Evolutionary conservation across 192 early-diverging fungal species (phyloP).

Genomic region (Linnemannia exigua): DNA sequence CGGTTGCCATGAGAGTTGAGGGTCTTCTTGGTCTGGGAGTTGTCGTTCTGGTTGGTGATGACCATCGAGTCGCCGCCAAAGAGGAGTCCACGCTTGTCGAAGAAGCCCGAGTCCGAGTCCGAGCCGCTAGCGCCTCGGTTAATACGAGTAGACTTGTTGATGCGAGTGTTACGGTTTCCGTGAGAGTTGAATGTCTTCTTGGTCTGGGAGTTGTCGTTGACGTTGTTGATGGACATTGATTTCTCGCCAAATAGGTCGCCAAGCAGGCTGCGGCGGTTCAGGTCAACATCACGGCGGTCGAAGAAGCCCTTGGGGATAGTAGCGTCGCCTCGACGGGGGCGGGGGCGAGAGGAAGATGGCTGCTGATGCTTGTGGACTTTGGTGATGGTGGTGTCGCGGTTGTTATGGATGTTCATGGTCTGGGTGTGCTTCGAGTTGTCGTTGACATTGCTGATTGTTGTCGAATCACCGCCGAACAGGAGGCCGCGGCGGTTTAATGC

Average conservation of each 20-base stretch:
- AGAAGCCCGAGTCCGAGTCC: background rate
- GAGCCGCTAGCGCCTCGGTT: no score
- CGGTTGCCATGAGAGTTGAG: constrained; percentile 11
- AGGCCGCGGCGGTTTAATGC: background rate
- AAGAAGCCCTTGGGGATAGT: constrained; percentile 14
- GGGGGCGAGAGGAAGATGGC: background rate
- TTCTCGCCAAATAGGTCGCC: constrained; percentile 18
- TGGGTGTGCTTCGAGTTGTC: constrained; percentile 24
- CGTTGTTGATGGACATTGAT: constrained; percentile 26
- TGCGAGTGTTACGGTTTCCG: constrained; percentile 19
- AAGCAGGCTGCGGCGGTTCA: constrained; percentile 18
- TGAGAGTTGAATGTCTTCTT: constrained; percentile 24
- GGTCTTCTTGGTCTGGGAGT: constrained; percentile 11
- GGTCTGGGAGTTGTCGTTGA: constrained; percentile 28
- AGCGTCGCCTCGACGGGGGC: background rate
- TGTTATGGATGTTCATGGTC: constrained; percentile 24
- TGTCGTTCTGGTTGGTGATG: constrained; percentile 23
- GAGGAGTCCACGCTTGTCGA: constrained; percentile 15
- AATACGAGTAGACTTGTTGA: background rate
- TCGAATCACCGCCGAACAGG: constrained; percentile 19
- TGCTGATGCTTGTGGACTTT: constrained; percentile 11
- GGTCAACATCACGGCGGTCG: background rate
- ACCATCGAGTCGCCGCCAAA: background rate
- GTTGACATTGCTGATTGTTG: constrained; percentile 23
- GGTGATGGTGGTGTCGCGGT: background rate